Evolutionary conservation across 192 early-diverging fungal genomes (phyloP), one percentile per base, ranked within the genome.

Genomic region (Physocladia obscura): DNA sequence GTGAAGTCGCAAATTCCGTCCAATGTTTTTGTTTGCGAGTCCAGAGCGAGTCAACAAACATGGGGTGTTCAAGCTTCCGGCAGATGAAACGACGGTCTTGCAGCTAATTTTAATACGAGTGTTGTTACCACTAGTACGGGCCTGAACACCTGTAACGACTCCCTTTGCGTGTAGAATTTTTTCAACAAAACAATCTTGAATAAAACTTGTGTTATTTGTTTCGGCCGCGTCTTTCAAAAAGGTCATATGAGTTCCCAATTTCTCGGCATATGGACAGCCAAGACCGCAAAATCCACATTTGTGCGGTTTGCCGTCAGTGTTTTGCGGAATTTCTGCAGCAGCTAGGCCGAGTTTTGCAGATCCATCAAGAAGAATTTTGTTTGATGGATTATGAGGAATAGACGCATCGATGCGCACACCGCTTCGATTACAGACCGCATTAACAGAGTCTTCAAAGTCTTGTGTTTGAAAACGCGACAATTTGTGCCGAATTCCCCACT

Each of bases 231-330:
- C 89, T 27, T 73, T 58, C 56, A 93, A 82, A 74, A 78, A 93
- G 15, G 89, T 90, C 58, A 81, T 75, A 56, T 79, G 74, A 2
- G 87, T 77, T 8, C 86, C 79, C 69, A 90, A 89, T 70, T 93
- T 93, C 64, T 86, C 81, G 2, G 85, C 88, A 36, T 81, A 88
- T 31, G 84, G 79, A 62, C 92, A 93, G 4, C 92, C 92, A 22
- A 89, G 15, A 8, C 29, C 31, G 34, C 69, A 71, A 29, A 61
- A 71, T 8, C 58, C 69, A 27, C 69, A 71, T 29, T 51, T 48
- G 35, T 71, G 69, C 55, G 30, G 32, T 8, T n/a, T 22, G 6
- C 70, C 67, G 5, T 70, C 80, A 8, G 87, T 85, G 76, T 92
- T 92, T 81, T 93, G 90, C 21, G 89, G 88, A 49, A 92, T 84